Evolutionary conservation across 148 eudicot species (phyloP).

Genomic region (Rhododendron molle): DNA sequence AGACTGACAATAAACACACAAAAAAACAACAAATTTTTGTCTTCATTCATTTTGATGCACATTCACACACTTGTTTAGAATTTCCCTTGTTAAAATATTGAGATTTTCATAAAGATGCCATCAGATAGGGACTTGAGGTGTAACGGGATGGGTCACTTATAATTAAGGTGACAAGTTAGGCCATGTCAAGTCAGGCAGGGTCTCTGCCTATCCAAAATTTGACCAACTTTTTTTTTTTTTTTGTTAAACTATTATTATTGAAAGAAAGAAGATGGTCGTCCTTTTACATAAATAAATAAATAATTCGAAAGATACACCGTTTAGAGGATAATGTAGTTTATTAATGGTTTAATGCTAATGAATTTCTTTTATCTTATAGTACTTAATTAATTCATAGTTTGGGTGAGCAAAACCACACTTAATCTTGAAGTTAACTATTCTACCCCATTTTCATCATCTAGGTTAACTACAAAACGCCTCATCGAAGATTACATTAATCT

Average conservation of each 20-base stretch:
- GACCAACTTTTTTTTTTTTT: neutral
- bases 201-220: neutral
- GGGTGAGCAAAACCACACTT: neutral
- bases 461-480: conserved; percentile 2
- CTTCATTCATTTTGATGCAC: too few species aligned
- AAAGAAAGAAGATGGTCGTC: neutral
- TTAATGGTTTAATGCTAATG: neutral
- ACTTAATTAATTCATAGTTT: neutral
- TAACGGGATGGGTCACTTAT: too few species aligned
- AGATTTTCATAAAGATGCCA: neutral
- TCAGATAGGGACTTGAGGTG: too few species aligned
- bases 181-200: neutral
- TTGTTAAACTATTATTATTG: neutral
- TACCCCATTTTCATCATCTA: neutral
- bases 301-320: neutral
- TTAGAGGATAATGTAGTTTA: conserved; percentile 8
- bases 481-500: neutral
- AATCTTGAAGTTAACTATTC: neutral
- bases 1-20: too few species aligned
- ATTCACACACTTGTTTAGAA: too few species aligned
- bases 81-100: too few species aligned
- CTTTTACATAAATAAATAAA: neutral
- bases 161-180: neutral
- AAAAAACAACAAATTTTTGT: too few species aligned
- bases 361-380: neutral